phyloP scores from a whole-genome alignment of 805 yeast species.

The Candida suzukii region DNA sequence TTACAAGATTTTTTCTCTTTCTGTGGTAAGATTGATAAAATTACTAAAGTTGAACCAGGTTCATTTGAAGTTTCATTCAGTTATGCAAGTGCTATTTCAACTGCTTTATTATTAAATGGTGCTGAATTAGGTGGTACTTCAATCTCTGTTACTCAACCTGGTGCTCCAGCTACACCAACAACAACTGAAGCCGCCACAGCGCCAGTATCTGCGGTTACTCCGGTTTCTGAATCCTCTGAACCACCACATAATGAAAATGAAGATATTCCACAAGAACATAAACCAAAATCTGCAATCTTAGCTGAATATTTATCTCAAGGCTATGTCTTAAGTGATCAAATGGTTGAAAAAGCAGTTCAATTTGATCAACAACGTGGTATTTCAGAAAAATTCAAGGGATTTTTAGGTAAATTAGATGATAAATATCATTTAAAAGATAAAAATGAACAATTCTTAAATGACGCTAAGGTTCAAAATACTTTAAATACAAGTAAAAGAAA shows the following conservation, averaged over 20 bases:
- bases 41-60: slow-evolving; percentile 23
- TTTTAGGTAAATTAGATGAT: slow-evolving; percentile 46
- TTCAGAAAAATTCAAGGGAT: slow-evolving; percentile 47
- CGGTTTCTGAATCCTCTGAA: slow-evolving; percentile 3
- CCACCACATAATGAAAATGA: slow-evolving; percentile 16
- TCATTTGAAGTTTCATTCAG: slow-evolving; percentile 47
- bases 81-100: slow-evolving; percentile 53
- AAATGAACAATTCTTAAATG: slow-evolving; percentile 19
- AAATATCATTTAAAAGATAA: slow-evolving; percentile 58
- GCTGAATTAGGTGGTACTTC: slow-evolving; percentile 60
- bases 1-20: slow-evolving; percentile 64
- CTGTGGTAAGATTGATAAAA: slow-evolving; percentile 50
- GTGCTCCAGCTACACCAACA: not conserved
- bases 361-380: slow-evolving; percentile 62
- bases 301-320: slow-evolving; percentile 77
- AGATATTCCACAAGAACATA: slow-evolving; percentile 66
- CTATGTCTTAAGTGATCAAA: slow-evolving; percentile 54
- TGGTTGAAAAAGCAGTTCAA: slow-evolving; percentile 53
- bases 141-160: not conserved
- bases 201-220: slow-evolving; percentile 10
- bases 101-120: slow-evolving; percentile 68
- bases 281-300: slow-evolving; percentile 68
- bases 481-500: slow-evolving; percentile 19
- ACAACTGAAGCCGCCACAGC: slow-evolving; percentile 6
- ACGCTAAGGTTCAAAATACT: slow-evolving; percentile 28